Base-by-base conservation (phyloP, 345 rosid species). In the Brassica incana region DNA sequence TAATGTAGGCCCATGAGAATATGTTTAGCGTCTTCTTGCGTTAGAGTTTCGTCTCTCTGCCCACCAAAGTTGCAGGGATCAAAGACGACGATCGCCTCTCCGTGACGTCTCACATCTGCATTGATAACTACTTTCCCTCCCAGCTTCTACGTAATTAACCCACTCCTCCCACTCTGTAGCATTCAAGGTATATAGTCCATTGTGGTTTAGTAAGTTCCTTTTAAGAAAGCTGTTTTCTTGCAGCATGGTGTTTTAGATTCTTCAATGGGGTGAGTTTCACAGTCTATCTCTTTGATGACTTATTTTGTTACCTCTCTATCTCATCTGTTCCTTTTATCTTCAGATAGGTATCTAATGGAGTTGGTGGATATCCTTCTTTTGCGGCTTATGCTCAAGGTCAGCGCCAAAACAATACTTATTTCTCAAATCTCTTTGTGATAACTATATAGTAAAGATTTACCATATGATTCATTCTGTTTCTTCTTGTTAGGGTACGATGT, bases 301-400 rank as follows among this genome's bases (percentile, higher is more conserved):
- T 69, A 0, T 62, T 59, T 6, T 56, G 25, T 60, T 32, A 30
- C n/a, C 11, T 20, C 8, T 23, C 20, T 66, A 30, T 72, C 69
- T 65, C 72, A 40, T 40, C 11, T 40, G 8, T 40, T 8, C 12
- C 5, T 4, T 67, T 65, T 35, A 72, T 36, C 67, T 72, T 65
- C 90, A 95, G 98, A 58, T 95, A 97, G 99, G 94, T 95, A 64
- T 90, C 97, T 14, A 92, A 92, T 85, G 99, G 98, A 2, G 85
- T 95, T 73, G 99, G 92, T 79, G 98, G 99, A 64, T 92, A 96
- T 84, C 99, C 99, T 8, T 96, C 99, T 64, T 95, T 92, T 84
- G 99, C 97, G 64, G 99, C 97, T 71, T 95, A 89, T 85, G 97
- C 91, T 81, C 97, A 95, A 84, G 99, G 99, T 92, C 43, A 23